phyloP scores from a whole-genome alignment of 2,329 filamentous ascomycete species.

The Xylaria sp. region DNA sequence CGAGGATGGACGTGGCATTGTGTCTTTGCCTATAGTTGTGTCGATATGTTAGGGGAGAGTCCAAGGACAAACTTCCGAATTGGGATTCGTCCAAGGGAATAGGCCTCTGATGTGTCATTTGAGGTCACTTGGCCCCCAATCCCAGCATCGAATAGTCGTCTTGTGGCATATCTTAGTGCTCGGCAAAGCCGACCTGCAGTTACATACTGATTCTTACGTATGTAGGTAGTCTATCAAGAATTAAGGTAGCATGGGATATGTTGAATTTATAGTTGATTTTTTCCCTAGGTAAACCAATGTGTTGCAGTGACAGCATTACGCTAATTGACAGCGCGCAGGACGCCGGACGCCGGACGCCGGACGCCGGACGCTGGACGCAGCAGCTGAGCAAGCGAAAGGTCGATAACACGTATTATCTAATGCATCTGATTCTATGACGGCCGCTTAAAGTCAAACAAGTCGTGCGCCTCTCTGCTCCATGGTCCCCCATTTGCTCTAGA shows the following conservation, averaged over 20 bases:
- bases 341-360: too few relatives aligned
- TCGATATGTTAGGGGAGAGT: not conserved
- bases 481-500: constrained; percentile 66
- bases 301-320: not conserved
- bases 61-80: not conserved
- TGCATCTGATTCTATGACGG: constrained; percentile 51
- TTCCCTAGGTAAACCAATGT: not conserved
- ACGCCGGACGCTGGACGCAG: too few relatives aligned
- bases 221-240: constrained; percentile 3
- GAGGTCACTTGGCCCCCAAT: constrained; percentile 25
- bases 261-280: not conserved
- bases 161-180: constrained; percentile 9
- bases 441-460: constrained; percentile 70
- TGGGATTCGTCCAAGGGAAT: not conserved
- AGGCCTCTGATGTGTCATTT: not conserved
- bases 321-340: not conserved
- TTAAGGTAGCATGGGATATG: not conserved
- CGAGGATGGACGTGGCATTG: not conserved
- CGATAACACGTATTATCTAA: not conserved
- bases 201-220: constrained; percentile 4
- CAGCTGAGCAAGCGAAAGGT: not conserved
- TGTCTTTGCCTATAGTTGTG: not conserved
- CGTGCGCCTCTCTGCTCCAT: constrained; percentile 75
- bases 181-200: constrained; percentile 20
- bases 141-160: not conserved